A percentile compares a stretch with the other conserved stretches of the same genome.
These are phyloP conservation scores for Podospora fimiseda DNA, from an alignment of 495 filamentous ascomycete genomes.

Conservation along the genomic window DNA sequence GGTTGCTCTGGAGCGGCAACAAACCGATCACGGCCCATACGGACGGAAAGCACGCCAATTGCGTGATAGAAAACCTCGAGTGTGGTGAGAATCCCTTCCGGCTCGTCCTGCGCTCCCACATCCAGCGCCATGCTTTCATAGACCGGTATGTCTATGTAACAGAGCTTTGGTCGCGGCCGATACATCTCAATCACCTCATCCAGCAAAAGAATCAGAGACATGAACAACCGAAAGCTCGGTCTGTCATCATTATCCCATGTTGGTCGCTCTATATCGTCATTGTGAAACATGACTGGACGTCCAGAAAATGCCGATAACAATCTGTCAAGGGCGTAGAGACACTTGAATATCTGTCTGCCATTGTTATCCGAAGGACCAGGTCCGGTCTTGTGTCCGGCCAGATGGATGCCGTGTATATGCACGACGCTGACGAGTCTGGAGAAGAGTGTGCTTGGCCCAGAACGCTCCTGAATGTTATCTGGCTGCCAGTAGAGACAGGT, in stretches of 20 bases:
- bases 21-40: constrained; percentile 28
- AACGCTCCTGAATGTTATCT: constrained; percentile 7
- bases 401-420: constrained; percentile 61
- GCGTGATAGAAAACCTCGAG: constrained; percentile 66
- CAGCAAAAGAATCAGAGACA: constrained; percentile 46
- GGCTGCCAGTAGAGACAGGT: constrained; percentile 29
- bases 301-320: constrained; percentile 58
- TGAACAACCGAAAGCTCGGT: constrained; percentile 41
- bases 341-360: constrained; percentile 50
- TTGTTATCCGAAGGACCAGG: neutral
- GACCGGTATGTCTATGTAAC: constrained; percentile 49
- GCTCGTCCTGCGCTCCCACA: constrained; percentile 33
- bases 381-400: constrained; percentile 6
- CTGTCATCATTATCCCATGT: constrained; percentile 26
- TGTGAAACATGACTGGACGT: constrained; percentile 58
- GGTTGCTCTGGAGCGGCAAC: constrained; percentile 17
- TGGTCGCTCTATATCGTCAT: constrained; percentile 48
- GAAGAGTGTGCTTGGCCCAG: constrained; percentile 15
- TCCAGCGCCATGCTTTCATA: constrained; percentile 60
- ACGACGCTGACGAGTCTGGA: constrained; percentile 45
- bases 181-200: constrained; percentile 64
- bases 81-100: constrained; percentile 42
- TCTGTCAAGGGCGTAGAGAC: constrained; percentile 62
- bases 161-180: constrained; percentile 49
- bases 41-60: constrained; percentile 55